A percentile compares a stretch with the other conserved stretches of the same genome.
Evolutionary conservation across 345 rosid species (phyloP).

Genomic region (Aurinia saxatilis): DNA sequence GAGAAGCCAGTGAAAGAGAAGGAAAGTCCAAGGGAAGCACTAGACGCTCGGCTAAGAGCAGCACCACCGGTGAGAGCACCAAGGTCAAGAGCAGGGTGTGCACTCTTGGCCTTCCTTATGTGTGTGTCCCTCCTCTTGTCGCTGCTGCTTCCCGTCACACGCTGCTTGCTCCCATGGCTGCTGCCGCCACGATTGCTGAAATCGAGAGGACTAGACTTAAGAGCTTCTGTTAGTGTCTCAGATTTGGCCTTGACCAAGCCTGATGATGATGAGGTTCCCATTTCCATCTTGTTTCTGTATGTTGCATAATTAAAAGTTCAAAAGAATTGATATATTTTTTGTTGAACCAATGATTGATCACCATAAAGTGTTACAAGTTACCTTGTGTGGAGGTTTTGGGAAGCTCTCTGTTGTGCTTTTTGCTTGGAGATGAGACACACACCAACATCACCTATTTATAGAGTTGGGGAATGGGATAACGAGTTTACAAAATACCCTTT

Average conservation of each 20-base stretch:
- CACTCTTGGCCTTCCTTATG: constrained; percentile 84
- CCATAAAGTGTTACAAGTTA: constrained; percentile 2
- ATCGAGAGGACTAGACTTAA: constrained; percentile 44
- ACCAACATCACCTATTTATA: constrained; percentile 24
- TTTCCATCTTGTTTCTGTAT: constrained; percentile 8
- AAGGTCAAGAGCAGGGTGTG: constrained; percentile 59
- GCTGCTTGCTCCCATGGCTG: constrained; percentile 44
- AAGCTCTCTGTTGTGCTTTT: not conserved
- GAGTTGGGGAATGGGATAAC: constrained; percentile 2
- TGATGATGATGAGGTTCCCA: constrained; percentile 34
- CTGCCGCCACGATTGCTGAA: constrained; percentile 11
- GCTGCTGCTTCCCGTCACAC: constrained; percentile 22
- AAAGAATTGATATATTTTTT: not conserved
- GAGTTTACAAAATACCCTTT: constrained; percentile 24
- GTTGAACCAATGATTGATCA: not conserved
- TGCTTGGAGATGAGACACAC: not conserved
- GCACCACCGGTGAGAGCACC: constrained; percentile 65
- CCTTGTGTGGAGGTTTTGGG: constrained; percentile 2
- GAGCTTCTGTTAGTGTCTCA: constrained; percentile 62
- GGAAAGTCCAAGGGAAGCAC: constrained; percentile 85
- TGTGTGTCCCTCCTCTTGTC: constrained; percentile 41
- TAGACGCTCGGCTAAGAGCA: constrained; percentile 88
- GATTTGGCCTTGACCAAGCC: constrained; percentile 70
- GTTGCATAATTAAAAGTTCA: not conserved
- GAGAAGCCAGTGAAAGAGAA: constrained; percentile 91